A percentile compares a stretch with the other conserved stretches of the same genome.
These are phyloP conservation scores for Solanum commersonii DNA, from an alignment of 257 asterid species.

Conservation along the genomic window DNA sequence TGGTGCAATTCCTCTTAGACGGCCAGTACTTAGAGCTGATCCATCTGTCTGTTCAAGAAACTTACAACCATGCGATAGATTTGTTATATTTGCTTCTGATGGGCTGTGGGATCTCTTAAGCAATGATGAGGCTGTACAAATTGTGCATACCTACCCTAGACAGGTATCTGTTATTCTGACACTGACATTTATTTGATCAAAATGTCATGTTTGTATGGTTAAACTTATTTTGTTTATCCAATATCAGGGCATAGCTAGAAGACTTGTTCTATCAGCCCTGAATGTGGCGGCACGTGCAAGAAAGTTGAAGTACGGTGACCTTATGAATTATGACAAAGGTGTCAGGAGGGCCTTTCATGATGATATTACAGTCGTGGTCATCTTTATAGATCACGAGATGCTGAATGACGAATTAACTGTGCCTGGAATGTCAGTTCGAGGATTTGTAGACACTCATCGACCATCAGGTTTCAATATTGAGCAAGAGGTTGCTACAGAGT, in stretches of 20 bases:
- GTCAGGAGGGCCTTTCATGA: constrained; percentile 51
- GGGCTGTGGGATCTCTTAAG: constrained; percentile 88
- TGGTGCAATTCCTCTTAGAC: constrained; percentile 37
- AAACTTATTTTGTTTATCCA: background rate
- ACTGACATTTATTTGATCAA: background rate
- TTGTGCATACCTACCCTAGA: constrained; percentile 65
- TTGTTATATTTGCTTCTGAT: constrained; percentile 80
- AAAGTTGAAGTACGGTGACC: constrained; percentile 22
- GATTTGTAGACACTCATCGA: constrained; percentile 36
- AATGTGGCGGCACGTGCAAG: constrained; percentile 33
- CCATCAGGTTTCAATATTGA: constrained; percentile 42
- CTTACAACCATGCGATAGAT: constrained; percentile 43
- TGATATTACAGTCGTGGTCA: constrained; percentile 66
- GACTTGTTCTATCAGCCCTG: constrained; percentile 47
- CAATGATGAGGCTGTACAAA: constrained; percentile 66
- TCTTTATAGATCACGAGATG: constrained; percentile 49
- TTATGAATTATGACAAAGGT: constrained; percentile 39
- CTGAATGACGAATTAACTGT: constrained; percentile 11
- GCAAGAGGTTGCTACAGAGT: constrained; percentile 5
- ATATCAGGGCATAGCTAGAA: constrained; percentile 64
- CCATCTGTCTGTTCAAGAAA: constrained; percentile 40
- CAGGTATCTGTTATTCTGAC: constrained; percentile 16
- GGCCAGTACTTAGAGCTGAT: constrained; percentile 65
- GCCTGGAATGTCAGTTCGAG: constrained; percentile 43
- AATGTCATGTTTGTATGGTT: background rate